Evolutionary conservation across 2,329 filamentous ascomycete genomes (phyloP).

Genomic region (Exutisphaerella laricina): DNA sequence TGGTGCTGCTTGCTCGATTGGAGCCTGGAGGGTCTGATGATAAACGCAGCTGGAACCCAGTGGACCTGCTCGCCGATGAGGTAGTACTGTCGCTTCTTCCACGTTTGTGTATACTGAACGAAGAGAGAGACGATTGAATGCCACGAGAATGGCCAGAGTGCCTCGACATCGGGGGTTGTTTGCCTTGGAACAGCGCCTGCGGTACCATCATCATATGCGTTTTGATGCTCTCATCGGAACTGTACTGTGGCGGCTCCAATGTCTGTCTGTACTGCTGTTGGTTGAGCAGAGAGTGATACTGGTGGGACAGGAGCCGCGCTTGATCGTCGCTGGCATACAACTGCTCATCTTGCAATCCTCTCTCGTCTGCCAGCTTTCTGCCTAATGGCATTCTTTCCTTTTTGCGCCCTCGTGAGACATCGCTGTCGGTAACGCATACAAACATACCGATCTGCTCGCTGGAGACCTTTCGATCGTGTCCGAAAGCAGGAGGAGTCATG

Average conservation of each 20-base stretch:
- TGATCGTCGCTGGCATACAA: neutral
- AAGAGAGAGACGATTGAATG: conserved; percentile 2
- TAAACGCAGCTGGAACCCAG: conserved; percentile 20
- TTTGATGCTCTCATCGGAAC: conserved; percentile 22
- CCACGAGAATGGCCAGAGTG: neutral
- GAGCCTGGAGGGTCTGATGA: conserved; percentile 14
- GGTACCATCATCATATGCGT: conserved; percentile 32
- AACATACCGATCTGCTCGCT: conserved; percentile 2
- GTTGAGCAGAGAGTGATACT: conserved; percentile 26
- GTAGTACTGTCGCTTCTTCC: conserved; percentile 4
- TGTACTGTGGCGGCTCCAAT: conserved; percentile 8
- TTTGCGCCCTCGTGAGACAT: conserved; percentile 18
- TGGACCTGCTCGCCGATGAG: conserved; percentile 9
- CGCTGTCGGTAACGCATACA: conserved; percentile 1
- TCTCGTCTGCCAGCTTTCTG: neutral
- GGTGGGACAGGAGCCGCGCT: conserved; percentile 7
- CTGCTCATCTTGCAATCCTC: neutral
- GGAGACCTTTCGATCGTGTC: conserved; percentile 7
- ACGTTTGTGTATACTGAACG: conserved; percentile 1
- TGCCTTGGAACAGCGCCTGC: conserved; percentile 27
- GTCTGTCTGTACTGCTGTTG: conserved; percentile 17
- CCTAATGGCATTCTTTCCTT: neutral
- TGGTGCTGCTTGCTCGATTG: conserved; percentile 20
- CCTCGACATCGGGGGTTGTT: conserved; percentile 8
- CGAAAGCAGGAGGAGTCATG: conserved; percentile 11